These are phyloP conservation scores for Isatis lusitanica DNA, from an alignment of 441 rosid genomes.

Conservation along the genomic window DNA sequence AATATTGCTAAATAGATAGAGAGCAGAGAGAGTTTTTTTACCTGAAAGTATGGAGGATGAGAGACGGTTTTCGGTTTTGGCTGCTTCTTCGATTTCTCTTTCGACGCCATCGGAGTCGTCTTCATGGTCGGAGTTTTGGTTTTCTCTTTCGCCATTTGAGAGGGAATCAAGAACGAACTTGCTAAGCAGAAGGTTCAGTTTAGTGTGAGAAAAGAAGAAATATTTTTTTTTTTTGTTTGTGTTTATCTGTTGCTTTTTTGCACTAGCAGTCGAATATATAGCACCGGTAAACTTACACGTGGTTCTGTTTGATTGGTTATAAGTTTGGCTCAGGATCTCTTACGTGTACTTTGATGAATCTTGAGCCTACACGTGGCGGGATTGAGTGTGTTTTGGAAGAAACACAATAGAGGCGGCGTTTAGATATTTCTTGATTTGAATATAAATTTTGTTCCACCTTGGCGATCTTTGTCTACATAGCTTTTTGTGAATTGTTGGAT, in stretches of 20 bases:
- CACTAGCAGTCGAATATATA: not conserved
- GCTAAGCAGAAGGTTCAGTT: not conserved
- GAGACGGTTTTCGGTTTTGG: conserved; percentile 47
- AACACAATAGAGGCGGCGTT: not conserved
- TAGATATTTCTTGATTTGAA: not conserved
- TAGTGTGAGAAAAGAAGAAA: not conserved
- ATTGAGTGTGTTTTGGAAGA: not conserved
- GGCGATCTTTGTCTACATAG: not conserved
- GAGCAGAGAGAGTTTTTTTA: conserved; percentile 9
- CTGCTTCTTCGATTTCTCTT: conserved; percentile 48
- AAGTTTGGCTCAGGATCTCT: conserved; percentile 33
- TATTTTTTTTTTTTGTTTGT: not conserved
- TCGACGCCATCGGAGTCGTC: conserved; percentile 34
- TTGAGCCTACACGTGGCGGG: conserved; percentile 47
- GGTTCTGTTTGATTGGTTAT: conserved; percentile 21
- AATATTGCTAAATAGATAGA: no score
- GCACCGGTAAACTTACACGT: not conserved
- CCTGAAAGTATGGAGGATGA: conserved; percentile 86
- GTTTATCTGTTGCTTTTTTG: not conserved
- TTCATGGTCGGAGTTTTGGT: conserved; percentile 12
- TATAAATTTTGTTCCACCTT: not conserved
- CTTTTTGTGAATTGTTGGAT: not conserved
- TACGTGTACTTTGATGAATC: conserved; percentile 41
- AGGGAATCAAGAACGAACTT: not conserved
- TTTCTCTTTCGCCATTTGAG: conserved; percentile 16